phyloP scores from a whole-genome alignment of 768 basidiomycete species.

The Hypholoma fasciculare region DNA sequence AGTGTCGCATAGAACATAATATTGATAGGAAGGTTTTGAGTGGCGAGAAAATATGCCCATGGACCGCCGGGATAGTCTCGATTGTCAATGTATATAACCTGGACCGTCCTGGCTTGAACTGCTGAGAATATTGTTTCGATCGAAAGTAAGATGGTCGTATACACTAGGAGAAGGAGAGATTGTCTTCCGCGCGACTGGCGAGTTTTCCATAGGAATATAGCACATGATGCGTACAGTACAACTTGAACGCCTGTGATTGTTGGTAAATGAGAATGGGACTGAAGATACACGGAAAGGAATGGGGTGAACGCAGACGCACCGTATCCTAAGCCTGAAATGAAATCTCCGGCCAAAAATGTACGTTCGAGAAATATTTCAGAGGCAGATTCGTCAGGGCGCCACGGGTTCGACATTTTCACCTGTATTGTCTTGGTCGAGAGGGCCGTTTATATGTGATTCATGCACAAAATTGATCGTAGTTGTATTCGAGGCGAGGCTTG shows the following conservation, averaged over 20 bases:
- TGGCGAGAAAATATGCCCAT: conserved; percentile 42
- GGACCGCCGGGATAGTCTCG: conserved; percentile 43
- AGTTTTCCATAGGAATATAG: conserved; percentile 31
- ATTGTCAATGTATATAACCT: conserved; percentile 42
- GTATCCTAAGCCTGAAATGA: conserved; percentile 39
- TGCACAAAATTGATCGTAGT: no score
- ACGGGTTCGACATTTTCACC: conserved; percentile 17
- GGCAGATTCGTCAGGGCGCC: conserved; percentile 32
- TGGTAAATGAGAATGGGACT: conserved; percentile 16
- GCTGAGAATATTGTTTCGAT: conserved; percentile 38
- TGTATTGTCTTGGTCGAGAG: no score
- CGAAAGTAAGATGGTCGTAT: conserved; percentile 35
- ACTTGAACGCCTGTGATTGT: conserved; percentile 10
- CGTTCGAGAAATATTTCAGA: conserved; percentile 36
- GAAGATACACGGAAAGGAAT: not conserved
- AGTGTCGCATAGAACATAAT: conserved; percentile 43
- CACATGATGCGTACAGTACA: conserved; percentile 25
- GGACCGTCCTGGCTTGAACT: conserved; percentile 40
- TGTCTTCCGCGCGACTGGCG: conserved; percentile 23
- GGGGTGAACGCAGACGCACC: conserved; percentile 22
- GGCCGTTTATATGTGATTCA: no score
- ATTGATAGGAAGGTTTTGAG: conserved; percentile 40
- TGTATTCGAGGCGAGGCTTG: no score
- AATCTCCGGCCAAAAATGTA: conserved; percentile 42
- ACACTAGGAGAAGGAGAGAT: conserved; percentile 33